A percentile compares a stretch with the other conserved stretches of the same genome.
Conservation (phyloP, 148 eudicot genomes). For the Cornus florida region DNA sequence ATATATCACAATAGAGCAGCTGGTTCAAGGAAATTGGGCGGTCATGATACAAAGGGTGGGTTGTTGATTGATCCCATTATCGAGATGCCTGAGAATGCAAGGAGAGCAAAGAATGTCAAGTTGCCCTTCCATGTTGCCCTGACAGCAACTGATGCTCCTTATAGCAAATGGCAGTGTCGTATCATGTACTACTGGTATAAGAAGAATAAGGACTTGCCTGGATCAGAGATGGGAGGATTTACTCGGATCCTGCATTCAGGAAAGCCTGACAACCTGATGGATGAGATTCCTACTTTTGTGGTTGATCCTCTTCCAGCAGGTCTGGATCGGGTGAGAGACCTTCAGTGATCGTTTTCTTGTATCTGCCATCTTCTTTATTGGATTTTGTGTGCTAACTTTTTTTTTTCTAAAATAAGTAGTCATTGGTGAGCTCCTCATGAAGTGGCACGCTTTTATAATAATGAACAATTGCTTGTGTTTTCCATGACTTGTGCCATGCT, state of each 20-base stretch:
- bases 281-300: slow-evolving; percentile 87
- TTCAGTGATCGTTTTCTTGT: neutral
- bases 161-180: slow-evolving; percentile 97
- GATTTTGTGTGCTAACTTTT: neutral
- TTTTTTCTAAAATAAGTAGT: neutral
- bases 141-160: slow-evolving; percentile 95
- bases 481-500: neutral
- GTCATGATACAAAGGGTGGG: slow-evolving; percentile 17
- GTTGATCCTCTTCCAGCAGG: slow-evolving; percentile 94
- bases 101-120: slow-evolving; percentile 31
- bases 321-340: slow-evolving; percentile 77
- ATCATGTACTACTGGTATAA: slow-evolving; percentile 99
- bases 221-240: slow-evolving; percentile 92
- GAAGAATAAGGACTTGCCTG: slow-evolving; percentile 67
- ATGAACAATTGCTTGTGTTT: neutral
- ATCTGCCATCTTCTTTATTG: neutral
- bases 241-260: slow-evolving; percentile 97
- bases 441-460: neutral
- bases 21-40: slow-evolving; percentile 25
- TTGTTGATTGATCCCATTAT: slow-evolving; percentile 58
- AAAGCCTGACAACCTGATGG: slow-evolving; percentile 73
- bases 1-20: slow-evolving; percentile 48
- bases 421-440: neutral
- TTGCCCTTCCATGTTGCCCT: slow-evolving; percentile 75
- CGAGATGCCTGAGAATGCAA: slow-evolving; percentile 47